These are phyloP conservation scores for Marchantia polymorpha DNA, from an alignment of 225 moss, liverwort and hornwort genomes.

Conservation along the genomic window DNA sequence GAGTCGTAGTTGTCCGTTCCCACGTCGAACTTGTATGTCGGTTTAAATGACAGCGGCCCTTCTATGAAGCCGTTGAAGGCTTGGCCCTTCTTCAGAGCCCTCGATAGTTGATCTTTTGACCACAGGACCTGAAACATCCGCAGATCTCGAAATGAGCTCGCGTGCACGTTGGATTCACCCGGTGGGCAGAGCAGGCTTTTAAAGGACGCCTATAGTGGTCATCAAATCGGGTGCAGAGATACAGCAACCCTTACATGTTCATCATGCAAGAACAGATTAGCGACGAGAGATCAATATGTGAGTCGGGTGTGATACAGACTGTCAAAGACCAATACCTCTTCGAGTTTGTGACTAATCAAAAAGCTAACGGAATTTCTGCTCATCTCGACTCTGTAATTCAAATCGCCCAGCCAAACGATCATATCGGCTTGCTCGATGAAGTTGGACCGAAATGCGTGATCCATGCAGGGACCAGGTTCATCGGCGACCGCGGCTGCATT, in stretches of 20 bases:
- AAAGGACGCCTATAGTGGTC: not conserved
- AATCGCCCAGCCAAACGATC: constrained; percentile 86
- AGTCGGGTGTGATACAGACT: not conserved
- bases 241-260: not conserved
- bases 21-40: constrained; percentile 84
- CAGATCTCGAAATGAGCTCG: not conserved
- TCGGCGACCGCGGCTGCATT: constrained; percentile 47
- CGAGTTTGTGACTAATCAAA: constrained; percentile 60
- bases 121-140: constrained; percentile 56
- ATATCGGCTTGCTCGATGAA: constrained; percentile 73
- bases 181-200: not conserved
- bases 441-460: constrained; percentile 42
- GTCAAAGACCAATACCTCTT: constrained; percentile 49
- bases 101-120: constrained; percentile 71
- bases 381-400: constrained; percentile 84
- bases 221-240: not conserved
- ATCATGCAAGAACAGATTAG: not conserved
- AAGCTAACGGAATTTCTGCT: constrained; percentile 57
- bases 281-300: no score
- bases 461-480: constrained; percentile 42
- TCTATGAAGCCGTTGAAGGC: constrained; percentile 79
- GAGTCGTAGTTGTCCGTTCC: constrained; percentile 87
- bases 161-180: not conserved
- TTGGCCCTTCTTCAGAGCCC: constrained; percentile 50
- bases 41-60: constrained; percentile 67